A percentile compares a stretch with the other conserved stretches of the same genome.
Evolutionary conservation across 805 yeast genomes (phyloP).

Genomic region (Kodamaea neixiangensis): DNA sequence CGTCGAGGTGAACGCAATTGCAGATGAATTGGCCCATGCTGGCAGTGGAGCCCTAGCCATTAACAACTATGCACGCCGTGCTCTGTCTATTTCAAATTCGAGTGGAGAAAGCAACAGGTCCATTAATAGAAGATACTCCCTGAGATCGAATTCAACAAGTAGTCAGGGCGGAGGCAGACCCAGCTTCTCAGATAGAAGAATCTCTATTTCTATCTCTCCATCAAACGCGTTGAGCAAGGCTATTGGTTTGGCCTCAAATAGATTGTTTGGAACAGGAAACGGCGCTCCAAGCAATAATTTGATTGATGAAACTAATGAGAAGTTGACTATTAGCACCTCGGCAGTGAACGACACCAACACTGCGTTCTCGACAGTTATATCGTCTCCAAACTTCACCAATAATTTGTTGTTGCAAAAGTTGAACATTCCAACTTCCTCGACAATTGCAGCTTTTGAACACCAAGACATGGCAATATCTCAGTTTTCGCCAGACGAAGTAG

Average conservation of each 20-base stretch:
- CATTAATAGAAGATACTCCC: constrained; percentile 35
- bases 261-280: constrained; percentile 63
- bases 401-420: constrained; percentile 36
- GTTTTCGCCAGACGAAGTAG: constrained; percentile 37
- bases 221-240: constrained; percentile 89
- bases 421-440: constrained; percentile 31
- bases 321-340: background rate
- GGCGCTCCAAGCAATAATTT: constrained; percentile 10
- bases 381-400: constrained; percentile 37
- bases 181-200: constrained; percentile 61
- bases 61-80: constrained; percentile 25
- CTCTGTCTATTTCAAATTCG: constrained; percentile 24
- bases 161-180: constrained; percentile 53
- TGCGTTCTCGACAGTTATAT: constrained; percentile 22
- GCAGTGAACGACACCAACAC: constrained; percentile 5
- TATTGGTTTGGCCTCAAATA: constrained; percentile 80
- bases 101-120: constrained; percentile 18
- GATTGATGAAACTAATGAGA: constrained; percentile 16
- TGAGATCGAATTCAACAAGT: constrained; percentile 50
- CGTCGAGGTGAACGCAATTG: constrained; percentile 92
- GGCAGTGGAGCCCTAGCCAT: constrained; percentile 54
- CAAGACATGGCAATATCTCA: constrained; percentile 10
- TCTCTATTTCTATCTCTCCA: constrained; percentile 73
- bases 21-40: constrained; percentile 81
- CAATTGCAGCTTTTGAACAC: constrained; percentile 16